phyloP scores from a whole-genome alignment of 2,329 filamentous ascomycete species.

The Cadophora sp. region DNA sequence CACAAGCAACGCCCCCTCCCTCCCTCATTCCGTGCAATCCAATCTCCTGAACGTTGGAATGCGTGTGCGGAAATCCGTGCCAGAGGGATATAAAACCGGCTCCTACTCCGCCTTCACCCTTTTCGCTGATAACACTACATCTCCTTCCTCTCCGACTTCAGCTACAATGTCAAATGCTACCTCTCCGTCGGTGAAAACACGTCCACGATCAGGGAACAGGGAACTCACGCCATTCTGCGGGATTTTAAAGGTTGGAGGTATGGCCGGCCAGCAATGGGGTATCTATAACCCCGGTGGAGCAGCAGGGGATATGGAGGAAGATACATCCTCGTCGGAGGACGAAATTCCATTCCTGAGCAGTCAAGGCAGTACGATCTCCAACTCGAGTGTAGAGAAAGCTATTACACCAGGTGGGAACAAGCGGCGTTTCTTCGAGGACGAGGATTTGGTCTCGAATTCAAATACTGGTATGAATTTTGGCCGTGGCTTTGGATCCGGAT shows the following conservation, averaged over 20 bases:
- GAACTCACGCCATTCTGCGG: slow-evolving; percentile 85
- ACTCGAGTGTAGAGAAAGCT: slow-evolving; percentile 24
- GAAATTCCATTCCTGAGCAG: slow-evolving; percentile 38
- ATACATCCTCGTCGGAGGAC: slow-evolving; percentile 31
- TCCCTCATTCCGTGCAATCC: slow-evolving; percentile 68
- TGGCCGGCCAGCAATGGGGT: slow-evolving; percentile 55
- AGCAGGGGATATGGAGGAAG: slow-evolving; percentile 50
- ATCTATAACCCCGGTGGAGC: slow-evolving; percentile 41
- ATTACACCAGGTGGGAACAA: slow-evolving; percentile 33
- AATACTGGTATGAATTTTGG: slow-evolving; percentile 33
- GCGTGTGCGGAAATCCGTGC: slow-evolving; percentile 90
- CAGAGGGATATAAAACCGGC: slow-evolving; percentile 91
- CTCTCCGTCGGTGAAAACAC: slow-evolving; percentile 27
- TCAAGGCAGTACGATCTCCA: slow-evolving; percentile 37
- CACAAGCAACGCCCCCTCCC: slow-evolving; percentile 36
- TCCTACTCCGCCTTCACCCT: slow-evolving; percentile 58
- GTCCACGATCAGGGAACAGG: slow-evolving; percentile 45
- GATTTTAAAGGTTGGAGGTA: slow-evolving; percentile 75
- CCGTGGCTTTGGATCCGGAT: slow-evolving; percentile 12
- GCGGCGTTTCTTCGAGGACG: slow-evolving; percentile 40
- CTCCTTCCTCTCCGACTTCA: slow-evolving; percentile 33
- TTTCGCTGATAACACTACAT: slow-evolving; percentile 50
- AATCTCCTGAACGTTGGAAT: slow-evolving; percentile 92
- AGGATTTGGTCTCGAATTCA: slow-evolving; percentile 24
- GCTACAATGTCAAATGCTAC: not conserved